Conservation (phyloP, 2,329 filamentous ascomycete species). For the Balansia obtecta region DNA sequence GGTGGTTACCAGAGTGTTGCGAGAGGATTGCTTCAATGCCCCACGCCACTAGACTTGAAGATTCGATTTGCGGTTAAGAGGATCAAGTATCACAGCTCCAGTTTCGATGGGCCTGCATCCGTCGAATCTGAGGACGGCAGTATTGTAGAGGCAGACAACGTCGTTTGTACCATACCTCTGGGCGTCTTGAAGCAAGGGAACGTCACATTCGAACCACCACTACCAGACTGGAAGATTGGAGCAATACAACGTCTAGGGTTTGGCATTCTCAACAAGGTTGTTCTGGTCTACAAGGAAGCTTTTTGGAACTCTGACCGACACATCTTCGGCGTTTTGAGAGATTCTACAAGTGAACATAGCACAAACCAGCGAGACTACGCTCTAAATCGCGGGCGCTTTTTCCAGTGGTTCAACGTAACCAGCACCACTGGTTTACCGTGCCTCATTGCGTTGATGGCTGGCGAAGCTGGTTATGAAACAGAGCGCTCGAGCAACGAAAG, state of each 20-base stretch:
- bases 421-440: slow-evolving; percentile 81
- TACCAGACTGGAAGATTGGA: slow-evolving; percentile 77
- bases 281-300: slow-evolving; percentile 74
- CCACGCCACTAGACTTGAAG: slow-evolving; percentile 63
- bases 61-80: slow-evolving; percentile 61
- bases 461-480: slow-evolving; percentile 81
- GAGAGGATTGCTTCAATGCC: slow-evolving; percentile 70
- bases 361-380: slow-evolving; percentile 70
- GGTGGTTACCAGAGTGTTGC: slow-evolving; percentile 91
- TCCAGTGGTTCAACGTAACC: slow-evolving; percentile 94
- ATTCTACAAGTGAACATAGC: slow-evolving; percentile 56
- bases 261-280: slow-evolving; percentile 88
- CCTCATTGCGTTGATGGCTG: slow-evolving; percentile 87
- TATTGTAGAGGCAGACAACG: slow-evolving; percentile 67
- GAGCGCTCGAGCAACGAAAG: slow-evolving; percentile 64
- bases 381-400: slow-evolving; percentile 75
- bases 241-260: slow-evolving; percentile 80
- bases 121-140: slow-evolving; percentile 71
- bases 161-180: slow-evolving; percentile 83
- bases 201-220: slow-evolving; percentile 74
- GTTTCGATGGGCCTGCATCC: slow-evolving; percentile 34
- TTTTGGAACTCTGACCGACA: slow-evolving; percentile 89
- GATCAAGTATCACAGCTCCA: slow-evolving; percentile 50
- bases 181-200: slow-evolving; percentile 79
- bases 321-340: slow-evolving; percentile 84